Conservation (phyloP, 257 asterid species). For the Nicotiana sylvestris region DNA sequence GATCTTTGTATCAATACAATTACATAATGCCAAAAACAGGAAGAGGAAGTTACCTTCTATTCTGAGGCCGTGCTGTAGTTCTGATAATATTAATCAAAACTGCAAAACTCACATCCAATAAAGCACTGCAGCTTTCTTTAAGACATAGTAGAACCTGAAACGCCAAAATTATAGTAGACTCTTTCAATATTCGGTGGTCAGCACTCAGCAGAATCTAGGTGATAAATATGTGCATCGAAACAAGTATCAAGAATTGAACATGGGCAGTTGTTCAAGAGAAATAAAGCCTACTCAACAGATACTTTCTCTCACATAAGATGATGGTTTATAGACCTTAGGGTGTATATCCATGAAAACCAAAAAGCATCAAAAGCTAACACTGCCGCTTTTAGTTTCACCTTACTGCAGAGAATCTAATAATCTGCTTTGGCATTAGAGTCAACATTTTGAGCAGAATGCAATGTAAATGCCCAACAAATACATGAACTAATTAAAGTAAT, state of each 20-base stretch:
- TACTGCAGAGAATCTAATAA: not conserved
- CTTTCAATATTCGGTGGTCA: not conserved
- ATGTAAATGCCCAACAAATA: not conserved
- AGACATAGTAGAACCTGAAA: conserved; percentile 50
- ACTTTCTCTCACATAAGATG: not conserved
- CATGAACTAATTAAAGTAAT: not conserved
- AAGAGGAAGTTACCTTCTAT: conserved; percentile 42
- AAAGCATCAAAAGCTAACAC: not conserved
- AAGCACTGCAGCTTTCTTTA: conserved; percentile 35
- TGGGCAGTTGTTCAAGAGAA: conserved; percentile 4
- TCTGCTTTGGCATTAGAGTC: not conserved
- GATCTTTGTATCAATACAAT: not conserved
- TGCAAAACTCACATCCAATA: conserved; percentile 49
- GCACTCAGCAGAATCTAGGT: not conserved
- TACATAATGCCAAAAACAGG: not conserved
- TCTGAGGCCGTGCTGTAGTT: conserved; percentile 34
- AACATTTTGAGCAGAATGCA: not conserved
- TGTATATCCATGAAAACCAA: not conserved
- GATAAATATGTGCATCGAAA: not conserved
- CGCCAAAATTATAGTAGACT: not conserved
- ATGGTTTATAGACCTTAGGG: not conserved
- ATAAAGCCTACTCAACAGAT: not conserved
- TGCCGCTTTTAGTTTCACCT: not conserved
- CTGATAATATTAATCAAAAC: conserved; percentile 46
- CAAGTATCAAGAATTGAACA: not conserved